phyloP scores from a whole-genome alignment of 306 rosid genomes.

The Vicia faba region DNA sequence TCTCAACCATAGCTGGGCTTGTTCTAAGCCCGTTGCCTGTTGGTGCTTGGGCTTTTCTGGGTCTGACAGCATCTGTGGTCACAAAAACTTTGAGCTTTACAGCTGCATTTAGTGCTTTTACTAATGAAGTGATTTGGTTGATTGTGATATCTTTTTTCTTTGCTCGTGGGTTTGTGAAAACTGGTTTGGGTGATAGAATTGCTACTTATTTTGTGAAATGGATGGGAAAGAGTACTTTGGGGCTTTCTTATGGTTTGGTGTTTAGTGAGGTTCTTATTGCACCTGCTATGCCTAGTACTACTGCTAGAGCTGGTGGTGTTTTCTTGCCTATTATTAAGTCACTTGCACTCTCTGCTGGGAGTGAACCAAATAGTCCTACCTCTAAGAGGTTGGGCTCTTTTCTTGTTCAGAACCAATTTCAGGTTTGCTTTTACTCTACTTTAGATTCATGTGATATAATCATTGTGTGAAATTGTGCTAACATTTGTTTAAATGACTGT shows the following conservation, averaged over 20 bases:
- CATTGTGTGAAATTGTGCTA: not conserved
- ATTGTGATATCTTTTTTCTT: constrained; percentile 95
- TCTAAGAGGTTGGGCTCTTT: constrained; percentile 77
- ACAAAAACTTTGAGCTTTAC: constrained; percentile 69
- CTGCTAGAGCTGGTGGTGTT: constrained; percentile 96
- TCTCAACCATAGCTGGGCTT: constrained; percentile 86
- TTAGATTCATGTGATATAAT: not conserved
- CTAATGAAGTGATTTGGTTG: constrained; percentile 91
- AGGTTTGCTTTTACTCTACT: constrained; percentile 53
- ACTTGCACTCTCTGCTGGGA: constrained; percentile 77
- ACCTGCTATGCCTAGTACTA: constrained; percentile 97
- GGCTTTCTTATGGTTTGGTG: constrained; percentile 81
- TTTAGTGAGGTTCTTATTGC: constrained; percentile 87
- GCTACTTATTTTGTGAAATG: constrained; percentile 90
- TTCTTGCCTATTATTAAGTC: constrained; percentile 92
- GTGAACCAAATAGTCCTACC: constrained; percentile 63
- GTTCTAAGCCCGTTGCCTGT: constrained; percentile 88
- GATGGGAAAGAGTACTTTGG: constrained; percentile 87
- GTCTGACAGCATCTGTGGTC: constrained; percentile 63
- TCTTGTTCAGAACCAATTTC: constrained; percentile 83
- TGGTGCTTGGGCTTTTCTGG: constrained; percentile 95
- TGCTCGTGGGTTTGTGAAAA: constrained; percentile 95
- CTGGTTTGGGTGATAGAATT: constrained; percentile 88
- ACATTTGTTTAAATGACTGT: not conserved
- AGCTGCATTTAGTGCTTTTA: constrained; percentile 81